Evolutionary conservation across 1,139 yeast genomes (phyloP).

Genomic region (Blastobotrys serpentis): DNA sequence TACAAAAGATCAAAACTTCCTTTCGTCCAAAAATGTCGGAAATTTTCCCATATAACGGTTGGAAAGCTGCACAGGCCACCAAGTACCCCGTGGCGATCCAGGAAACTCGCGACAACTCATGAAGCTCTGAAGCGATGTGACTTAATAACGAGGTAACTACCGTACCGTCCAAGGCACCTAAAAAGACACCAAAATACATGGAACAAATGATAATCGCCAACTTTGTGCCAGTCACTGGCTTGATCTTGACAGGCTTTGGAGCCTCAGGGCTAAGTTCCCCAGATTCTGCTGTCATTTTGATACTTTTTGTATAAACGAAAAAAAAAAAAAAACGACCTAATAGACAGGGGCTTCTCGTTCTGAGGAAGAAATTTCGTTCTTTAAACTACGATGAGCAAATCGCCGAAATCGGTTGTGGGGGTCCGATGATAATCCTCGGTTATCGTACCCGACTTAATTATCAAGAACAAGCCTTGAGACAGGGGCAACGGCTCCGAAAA

Average conservation of each 20-base stretch:
- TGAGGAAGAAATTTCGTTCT: not conserved
- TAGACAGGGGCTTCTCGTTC: no score
- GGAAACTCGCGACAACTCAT: slow-evolving; percentile 52
- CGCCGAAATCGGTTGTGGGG: slow-evolving; percentile 1
- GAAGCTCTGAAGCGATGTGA: slow-evolving; percentile 60
- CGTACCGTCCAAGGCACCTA: slow-evolving; percentile 63
- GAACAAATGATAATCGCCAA: slow-evolving; percentile 35
- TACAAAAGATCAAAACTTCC: slow-evolving; percentile 49
- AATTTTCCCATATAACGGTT: slow-evolving; percentile 80
- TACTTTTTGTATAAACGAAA: not conserved
- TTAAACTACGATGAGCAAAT: not conserved
- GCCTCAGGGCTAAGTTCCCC: not conserved
- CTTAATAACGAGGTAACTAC: slow-evolving; percentile 64
- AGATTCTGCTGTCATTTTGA: not conserved
- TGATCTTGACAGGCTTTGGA: not conserved
- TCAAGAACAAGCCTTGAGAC: not conserved
- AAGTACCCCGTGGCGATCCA: slow-evolving; percentile 65
- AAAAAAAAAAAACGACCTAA: not conserved
- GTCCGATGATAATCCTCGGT: not conserved
- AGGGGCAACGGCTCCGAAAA: not conserved
- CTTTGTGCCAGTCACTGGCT: slow-evolving; percentile 3
- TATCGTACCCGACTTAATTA: not conserved
- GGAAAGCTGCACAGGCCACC: slow-evolving; percentile 61
- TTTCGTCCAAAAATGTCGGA: slow-evolving; percentile 86
- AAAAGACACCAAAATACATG: slow-evolving; percentile 52